Evolutionary conservation across 1,284 basidiomycete species (phyloP), one percentile per base, ranked within the genome.

Genomic region (Lignosus rhinocerotis): DNA sequence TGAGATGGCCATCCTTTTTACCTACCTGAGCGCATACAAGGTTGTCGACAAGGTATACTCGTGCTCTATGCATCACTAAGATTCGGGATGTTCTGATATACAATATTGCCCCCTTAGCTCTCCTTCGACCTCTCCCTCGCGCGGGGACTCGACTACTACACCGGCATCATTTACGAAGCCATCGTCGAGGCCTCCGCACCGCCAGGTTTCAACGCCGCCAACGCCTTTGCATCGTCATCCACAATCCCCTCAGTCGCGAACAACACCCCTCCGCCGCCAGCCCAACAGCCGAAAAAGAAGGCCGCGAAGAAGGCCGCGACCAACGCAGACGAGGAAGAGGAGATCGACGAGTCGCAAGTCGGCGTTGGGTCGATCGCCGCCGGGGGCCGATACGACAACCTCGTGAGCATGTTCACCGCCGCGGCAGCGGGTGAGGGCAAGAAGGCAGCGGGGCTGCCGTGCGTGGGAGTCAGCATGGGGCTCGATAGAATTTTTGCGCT

Each of bases 321-420:
- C 2, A 78, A 77, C 2, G 67, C 61, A 9, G 84, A 80, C 14
- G 89, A 89, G 33, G 93, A 93, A 53, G 92, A 95, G 60, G 95
- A 96, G 66, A 78, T 96, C 44, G 96, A 98, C 76, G 96, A 98
- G 72, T 92, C 90, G 3, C 83, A 89, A 58, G 88, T 99, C 34
- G 96, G 97, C 41, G 95, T 99, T 3, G 97, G 96, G 25, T 98
- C 95, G 17, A 97, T 99, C 70, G 97, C 96, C 7, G 97, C 93
- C 0, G 97, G 97, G 17, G 96, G 97, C 12, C 84, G 96, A 46
- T 99, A 99, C 78, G 96, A 99, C 78, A 90, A 92, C 65, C 88
- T 99, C n/a, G 96, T 99, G 1, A 91, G 92, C 49, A 88, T 96
- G 81, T 98, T 99, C 76, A 84, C 88, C 19, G 83, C 91, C 6